A percentile compares a stretch with the other conserved stretches of the same genome.
Evolutionary conservation across 2,329 filamentous ascomycete species (phyloP).

Genomic region (Pseudopithomyces maydicus): DNA sequence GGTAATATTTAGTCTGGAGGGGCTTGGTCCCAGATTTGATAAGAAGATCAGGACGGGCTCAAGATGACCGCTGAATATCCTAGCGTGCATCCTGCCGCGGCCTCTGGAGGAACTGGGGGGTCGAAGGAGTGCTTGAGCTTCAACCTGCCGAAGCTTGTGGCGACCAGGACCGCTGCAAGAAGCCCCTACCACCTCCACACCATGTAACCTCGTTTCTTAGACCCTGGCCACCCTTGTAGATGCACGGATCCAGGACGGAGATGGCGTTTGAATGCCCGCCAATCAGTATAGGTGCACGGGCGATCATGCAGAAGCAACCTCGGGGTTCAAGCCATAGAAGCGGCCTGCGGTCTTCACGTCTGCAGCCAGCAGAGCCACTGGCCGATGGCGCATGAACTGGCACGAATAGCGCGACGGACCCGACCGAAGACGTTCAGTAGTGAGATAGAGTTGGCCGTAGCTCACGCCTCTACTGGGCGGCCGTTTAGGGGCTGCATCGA

Average conservation of each 20-base stretch:
- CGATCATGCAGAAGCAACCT: constrained; percentile 43
- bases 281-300: constrained; percentile 26
- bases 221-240: constrained; percentile 4
- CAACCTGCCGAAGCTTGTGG: constrained; percentile 37
- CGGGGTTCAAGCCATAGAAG: constrained; percentile 38
- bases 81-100: constrained; percentile 29
- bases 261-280: constrained; percentile 27
- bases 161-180: constrained; percentile 25
- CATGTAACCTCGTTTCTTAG: constrained; percentile 42
- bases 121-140: constrained; percentile 12
- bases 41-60: constrained; percentile 45
- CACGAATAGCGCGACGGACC: constrained; percentile 20
- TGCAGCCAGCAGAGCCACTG: constrained; percentile 28
- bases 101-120: constrained; percentile 17
- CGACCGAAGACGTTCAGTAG: constrained; percentile 11
- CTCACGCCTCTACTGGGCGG: constrained; percentile 14
- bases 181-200: constrained; percentile 34
- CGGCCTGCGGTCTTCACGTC: constrained; percentile 23
- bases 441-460: constrained; percentile 9
- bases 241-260: constrained; percentile 44
- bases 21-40: constrained; percentile 43
- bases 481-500: constrained; percentile 38
- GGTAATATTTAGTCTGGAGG: constrained; percentile 46
- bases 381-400: constrained; percentile 28
- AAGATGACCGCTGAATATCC: constrained; percentile 21